Base-by-base conservation (phyloP, 2,329 filamentous ascomycete species). In the Metarhizium sp. region DNA sequence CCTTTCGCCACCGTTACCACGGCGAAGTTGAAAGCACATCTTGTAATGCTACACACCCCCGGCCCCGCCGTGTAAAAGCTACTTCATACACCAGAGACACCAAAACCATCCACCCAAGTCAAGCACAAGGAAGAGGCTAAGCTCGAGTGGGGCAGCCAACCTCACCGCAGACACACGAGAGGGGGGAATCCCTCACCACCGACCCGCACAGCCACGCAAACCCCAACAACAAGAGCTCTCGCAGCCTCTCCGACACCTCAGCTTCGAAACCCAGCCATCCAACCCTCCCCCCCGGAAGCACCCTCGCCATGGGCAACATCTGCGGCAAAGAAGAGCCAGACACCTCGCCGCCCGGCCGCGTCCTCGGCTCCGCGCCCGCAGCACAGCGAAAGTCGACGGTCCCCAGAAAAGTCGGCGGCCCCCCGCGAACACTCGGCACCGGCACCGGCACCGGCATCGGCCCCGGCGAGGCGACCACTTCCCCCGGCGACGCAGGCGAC, bases 251-350 rank as follows among this genome's bases (percentile, higher is more conserved):
- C 16, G 18, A 11, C 42, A 11, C 18, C 40, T 16, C 18, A 10
- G 6, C 42, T 20, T 20, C 42, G 8, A 40, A 40, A 40, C 38
- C 34, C 20, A 42, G 42, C 20, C 29, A 49, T 7, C 6, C 50
- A 46, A 18, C 38, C 45, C 45, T n/a, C 25, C 42, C 42, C 20
- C 20, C 20, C 20, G 20, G 20, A 46, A 14, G 43, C n/a, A 48
- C 20, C 20, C 13, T 30, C 45, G 43, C 25, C 43, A 96, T 96
- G 92, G 92, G 92, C 57, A 92, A 90, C 69, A 79, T 90, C 72
- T 96, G 89, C 75, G 88, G 90, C 68, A 91, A 90, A 70, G 79
- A 88, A 84, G 70, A 82, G 36, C 73, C 81, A 59, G 84, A 88
- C 63, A 77, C 82, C 69, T 73, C 82, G 53, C 81, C 82, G 54